Percentiles rank a stretch among this genome's conserved stretches.
These are phyloP conservation scores for Cladosporium sphaerospermum DNA, from an alignment of 2,329 filamentous ascomycete genomes.

Conservation along the genomic window DNA sequence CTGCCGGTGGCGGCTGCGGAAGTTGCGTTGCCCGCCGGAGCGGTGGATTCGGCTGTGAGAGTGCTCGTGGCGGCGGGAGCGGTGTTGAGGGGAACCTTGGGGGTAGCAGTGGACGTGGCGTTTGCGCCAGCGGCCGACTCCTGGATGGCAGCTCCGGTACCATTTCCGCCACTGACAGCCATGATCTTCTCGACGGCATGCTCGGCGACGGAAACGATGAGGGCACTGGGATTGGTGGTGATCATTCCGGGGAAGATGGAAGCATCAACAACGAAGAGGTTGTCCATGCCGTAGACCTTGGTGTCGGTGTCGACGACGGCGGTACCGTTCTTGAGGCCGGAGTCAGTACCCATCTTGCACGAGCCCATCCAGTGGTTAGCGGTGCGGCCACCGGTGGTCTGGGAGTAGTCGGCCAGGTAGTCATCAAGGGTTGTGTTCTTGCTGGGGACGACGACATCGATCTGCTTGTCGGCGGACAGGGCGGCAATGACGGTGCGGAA, in stretches of 20 bases:
- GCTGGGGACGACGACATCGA: constrained; percentile 53
- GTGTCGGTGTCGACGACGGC: constrained; percentile 47
- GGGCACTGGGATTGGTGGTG: constrained; percentile 61
- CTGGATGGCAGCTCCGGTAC: neutral
- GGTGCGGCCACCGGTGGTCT: constrained; percentile 34
- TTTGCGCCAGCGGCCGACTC: constrained; percentile 5
- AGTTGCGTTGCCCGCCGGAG: constrained; percentile 7
- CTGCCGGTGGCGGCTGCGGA: neutral
- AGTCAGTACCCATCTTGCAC: constrained; percentile 38
- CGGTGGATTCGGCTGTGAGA: constrained; percentile 5
- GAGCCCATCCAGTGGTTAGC: constrained; percentile 43
- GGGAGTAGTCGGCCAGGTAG: constrained; percentile 45
- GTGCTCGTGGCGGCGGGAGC: neutral
- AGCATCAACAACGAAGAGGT: constrained; percentile 62
- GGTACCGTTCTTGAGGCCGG: constrained; percentile 35
- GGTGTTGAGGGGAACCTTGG: neutral
- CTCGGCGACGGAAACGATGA: constrained; percentile 60
- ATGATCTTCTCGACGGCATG: constrained; percentile 50
- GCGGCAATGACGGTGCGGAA: constrained; percentile 55
- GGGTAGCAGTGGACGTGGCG: neutral
- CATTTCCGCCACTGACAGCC: constrained; percentile 25
- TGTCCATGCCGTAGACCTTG: constrained; percentile 55
- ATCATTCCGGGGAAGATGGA: constrained; percentile 64
- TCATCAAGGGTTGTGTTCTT: constrained; percentile 48
- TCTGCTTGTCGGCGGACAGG: constrained; percentile 47